Evolutionary conservation across 2,329 filamentous ascomycete genomes (phyloP), one percentile per base, ranked within the genome.

Genomic region (Trichoderma sp.): DNA sequence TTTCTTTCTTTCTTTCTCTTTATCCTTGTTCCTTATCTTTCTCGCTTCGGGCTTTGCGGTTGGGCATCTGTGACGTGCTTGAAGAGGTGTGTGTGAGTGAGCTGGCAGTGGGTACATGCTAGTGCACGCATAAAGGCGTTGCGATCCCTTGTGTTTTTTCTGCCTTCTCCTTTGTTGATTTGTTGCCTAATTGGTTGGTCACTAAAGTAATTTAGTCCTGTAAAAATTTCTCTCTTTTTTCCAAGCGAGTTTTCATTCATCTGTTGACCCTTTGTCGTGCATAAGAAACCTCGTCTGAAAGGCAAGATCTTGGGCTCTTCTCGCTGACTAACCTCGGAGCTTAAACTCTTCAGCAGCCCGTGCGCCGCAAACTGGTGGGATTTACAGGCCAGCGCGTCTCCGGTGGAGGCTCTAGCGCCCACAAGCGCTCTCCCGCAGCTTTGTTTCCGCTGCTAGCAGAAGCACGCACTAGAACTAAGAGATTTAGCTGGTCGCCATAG

Each of bases 21-120:
- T 43, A 35, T 4, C 19, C 6, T 29, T 31, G n/a, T 55, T 61
- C 59, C 57, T 21, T 16, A 37, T 11, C 27, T 31, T n/a, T 24
- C 14, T 31, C 31, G 43, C 31, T 11, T 68, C 27, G 58, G 31
- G 47, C 58, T 47, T 62, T 68, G 57, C 37, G 67, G 63, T 66
- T 66, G 63, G 66, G 57, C 52, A 60, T 62, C 63, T 66, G 63
- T 66, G 63, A 66, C 63, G 63, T 68, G 66, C 55, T 61, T 55
- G 37, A 35, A 35, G 40, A 43, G 35, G 57, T 61, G 58, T 61
- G 58, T 68, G 47, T 58, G 63, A 35, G 62, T 40, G 63, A 49
- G 63, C 33, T 66, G 63, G 63, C 63, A 27, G 63, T 66, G 63
- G 63, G 53, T 58, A 66, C 63, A 24, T 58, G 47, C 61, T 65